These are phyloP conservation scores for Fusarium succisae DNA, from an alignment of 2,329 filamentous ascomycete species.

Conservation along the genomic window DNA sequence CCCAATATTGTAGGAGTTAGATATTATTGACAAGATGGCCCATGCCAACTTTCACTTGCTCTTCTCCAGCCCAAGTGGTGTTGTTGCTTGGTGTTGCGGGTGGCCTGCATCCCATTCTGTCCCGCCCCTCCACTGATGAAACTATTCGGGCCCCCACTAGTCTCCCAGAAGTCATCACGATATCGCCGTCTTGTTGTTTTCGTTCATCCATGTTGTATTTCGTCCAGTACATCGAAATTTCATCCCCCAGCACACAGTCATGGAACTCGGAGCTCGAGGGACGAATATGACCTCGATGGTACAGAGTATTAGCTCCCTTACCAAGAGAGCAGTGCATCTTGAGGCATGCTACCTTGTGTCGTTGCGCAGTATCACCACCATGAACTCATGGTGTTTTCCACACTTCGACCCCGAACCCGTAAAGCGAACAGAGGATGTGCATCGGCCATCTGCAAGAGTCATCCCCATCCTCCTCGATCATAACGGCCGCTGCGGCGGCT, in stretches of 20 bases:
- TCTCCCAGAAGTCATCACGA: not conserved
- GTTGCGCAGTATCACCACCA: not conserved
- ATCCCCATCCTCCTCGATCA: not conserved
- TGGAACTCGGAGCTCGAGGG: not conserved
- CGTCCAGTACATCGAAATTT: not conserved
- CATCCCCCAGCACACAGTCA: not conserved
- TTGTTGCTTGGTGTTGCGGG: not conserved
- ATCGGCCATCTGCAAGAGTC: not conserved
- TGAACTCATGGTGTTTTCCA: constrained; percentile 11
- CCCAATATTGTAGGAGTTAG: not conserved
- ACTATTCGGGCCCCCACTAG: not conserved
- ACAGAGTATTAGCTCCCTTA: not conserved
- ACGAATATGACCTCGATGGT: rapidly evolving
- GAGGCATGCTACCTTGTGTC: not conserved
- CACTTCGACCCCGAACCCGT: not conserved
- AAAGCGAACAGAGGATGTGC: not conserved
- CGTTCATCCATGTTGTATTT: not conserved
- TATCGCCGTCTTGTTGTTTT: not conserved
- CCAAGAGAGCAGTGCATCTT: not conserved
- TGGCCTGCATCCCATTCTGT: not conserved
- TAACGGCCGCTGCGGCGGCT: not conserved
- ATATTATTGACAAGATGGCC: not conserved
- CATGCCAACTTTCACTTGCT: not conserved
- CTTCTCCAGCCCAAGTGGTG: not conserved
- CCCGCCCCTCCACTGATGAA: not conserved